Percentiles rank a stretch among this genome's conserved stretches.
phyloP scores from a whole-genome alignment of 768 basidiomycete genomes.

The Termitomyces sp. region DNA sequence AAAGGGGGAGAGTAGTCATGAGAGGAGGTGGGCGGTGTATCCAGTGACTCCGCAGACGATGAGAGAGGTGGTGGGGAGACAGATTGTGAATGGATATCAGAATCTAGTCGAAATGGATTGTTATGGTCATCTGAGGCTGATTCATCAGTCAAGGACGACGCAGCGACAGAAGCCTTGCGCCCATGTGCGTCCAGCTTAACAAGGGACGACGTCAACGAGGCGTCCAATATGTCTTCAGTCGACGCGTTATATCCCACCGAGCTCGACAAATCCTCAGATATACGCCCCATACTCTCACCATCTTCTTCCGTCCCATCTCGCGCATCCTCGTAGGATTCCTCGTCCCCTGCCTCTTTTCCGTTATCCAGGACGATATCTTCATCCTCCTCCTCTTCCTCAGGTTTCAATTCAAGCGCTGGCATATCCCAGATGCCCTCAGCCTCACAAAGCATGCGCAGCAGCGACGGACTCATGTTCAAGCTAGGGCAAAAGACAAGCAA shows the following conservation, averaged over 20 bases:
- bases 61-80: slow-evolving; percentile 44
- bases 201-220: slow-evolving; percentile 6
- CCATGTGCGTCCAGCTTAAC: not conserved
- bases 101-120: slow-evolving; percentile 6
- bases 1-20: slow-evolving; percentile 37
- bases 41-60: slow-evolving; percentile 56
- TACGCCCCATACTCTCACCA: slow-evolving; percentile 19
- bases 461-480: slow-evolving; percentile 68
- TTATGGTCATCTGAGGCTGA: slow-evolving; percentile 27
- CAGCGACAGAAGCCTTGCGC: slow-evolving; percentile 10
- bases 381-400: slow-evolving; percentile 27
- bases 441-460: slow-evolving; percentile 72
- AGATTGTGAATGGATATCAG: slow-evolving; percentile 17
- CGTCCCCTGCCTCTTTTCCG: slow-evolving; percentile 17
- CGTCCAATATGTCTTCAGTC: slow-evolving; percentile 21
- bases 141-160: slow-evolving; percentile 16
- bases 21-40: slow-evolving; percentile 48
- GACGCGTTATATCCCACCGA: slow-evolving; percentile 32
- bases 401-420: slow-evolving; percentile 12
- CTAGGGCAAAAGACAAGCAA: slow-evolving; percentile 86
- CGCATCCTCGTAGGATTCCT: slow-evolving; percentile 21
- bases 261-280: slow-evolving; percentile 23
- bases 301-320: slow-evolving; percentile 21
- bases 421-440: slow-evolving; percentile 58
- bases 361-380: slow-evolving; percentile 21